Evolutionary conservation across 139 green algal genomes (phyloP).

Genomic region (Picocystis salinarum): DNA sequence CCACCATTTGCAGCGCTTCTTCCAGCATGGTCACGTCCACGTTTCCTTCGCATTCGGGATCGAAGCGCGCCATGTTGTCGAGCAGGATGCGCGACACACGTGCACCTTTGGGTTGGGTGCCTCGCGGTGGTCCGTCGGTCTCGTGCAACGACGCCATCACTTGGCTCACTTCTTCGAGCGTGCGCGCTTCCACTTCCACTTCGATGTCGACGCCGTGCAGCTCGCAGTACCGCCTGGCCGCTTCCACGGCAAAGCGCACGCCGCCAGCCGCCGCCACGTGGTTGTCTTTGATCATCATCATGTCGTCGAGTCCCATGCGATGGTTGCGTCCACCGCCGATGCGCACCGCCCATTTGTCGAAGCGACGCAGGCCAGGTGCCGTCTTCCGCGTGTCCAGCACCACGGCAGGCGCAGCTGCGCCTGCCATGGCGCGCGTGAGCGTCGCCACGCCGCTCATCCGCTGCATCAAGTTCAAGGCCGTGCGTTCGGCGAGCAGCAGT

Average conservation of each 20-base stretch:
- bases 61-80: conserved; percentile 97
- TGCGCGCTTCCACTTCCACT: conserved; percentile 71
- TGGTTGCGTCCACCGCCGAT: conserved; percentile 65
- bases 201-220: conserved; percentile 36
- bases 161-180: conserved; percentile 70
- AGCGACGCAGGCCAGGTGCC: conserved; percentile 66
- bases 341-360: conserved; percentile 97
- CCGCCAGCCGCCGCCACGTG: conserved; percentile 89
- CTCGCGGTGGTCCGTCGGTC: not conserved
- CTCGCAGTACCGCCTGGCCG: conserved; percentile 26
- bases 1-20: conserved; percentile 22
- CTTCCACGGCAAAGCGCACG: conserved; percentile 32
- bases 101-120: not conserved
- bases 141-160: conserved; percentile 34
- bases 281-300: conserved; percentile 99
- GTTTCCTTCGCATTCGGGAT: conserved; percentile 20
- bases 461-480: conserved; percentile 98
- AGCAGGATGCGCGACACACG: conserved; percentile 61
- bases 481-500: conserved; percentile 82
- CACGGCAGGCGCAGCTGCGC: conserved; percentile 10
- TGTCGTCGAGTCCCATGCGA: conserved; percentile 68
- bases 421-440: conserved; percentile 12
- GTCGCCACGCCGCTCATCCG: conserved; percentile 22
- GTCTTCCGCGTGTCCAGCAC: conserved; percentile 94
- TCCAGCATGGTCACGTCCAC: conserved; percentile 68